Evolutionary conservation across 2,329 filamentous ascomycete species (phyloP), one percentile per base, ranked within the genome.

Genomic region (Sclerotiophoma versabilis): DNA sequence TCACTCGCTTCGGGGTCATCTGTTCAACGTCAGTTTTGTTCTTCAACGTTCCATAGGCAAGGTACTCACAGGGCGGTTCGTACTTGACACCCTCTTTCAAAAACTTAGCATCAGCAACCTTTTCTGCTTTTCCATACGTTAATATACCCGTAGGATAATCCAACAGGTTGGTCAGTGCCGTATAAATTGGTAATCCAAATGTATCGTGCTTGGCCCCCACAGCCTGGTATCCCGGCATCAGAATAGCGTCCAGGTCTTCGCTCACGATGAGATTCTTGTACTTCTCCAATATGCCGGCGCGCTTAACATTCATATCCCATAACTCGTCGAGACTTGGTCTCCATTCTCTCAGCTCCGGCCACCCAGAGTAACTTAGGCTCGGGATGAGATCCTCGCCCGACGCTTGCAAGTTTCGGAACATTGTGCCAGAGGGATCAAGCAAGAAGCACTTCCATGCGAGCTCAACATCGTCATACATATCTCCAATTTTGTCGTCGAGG

Each of bases 111-210:
- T 83, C 82, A 22, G 75, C 53, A 5, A 69, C 65, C 48, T 77
- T 78, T 0, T 77, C 73, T 2, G 79, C 79, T 14, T 69, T 76
- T 2, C 75, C 71, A 50, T 75, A 80, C 0, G 79, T 80, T 45
- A 85, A 71, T 2, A 82, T 76, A 7, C 78, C 81, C 3, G 80
- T 77, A 3, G 82, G 82, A 61, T 81, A 84, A 66, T 85, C 80
- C 4, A 85, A 59, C 8, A 84, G 19, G 54, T 85, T 87, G 65
- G 77, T 77, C 25, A 84, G 55, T 15, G 78, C 64, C 0, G 83
- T 84, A 46, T 82, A 83, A 0, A 75, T 66, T 1, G 78, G 72
- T 0, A 75, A 23, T 0, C 80, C 77, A 65, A 80, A 85, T 0
- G 72, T 77, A 63, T 86, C 83, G 62, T 85, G 81, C 15, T 71